Conservation (phyloP, 2,329 filamentous ascomycete genomes). For the Beauveria rudraprayagi region DNA sequence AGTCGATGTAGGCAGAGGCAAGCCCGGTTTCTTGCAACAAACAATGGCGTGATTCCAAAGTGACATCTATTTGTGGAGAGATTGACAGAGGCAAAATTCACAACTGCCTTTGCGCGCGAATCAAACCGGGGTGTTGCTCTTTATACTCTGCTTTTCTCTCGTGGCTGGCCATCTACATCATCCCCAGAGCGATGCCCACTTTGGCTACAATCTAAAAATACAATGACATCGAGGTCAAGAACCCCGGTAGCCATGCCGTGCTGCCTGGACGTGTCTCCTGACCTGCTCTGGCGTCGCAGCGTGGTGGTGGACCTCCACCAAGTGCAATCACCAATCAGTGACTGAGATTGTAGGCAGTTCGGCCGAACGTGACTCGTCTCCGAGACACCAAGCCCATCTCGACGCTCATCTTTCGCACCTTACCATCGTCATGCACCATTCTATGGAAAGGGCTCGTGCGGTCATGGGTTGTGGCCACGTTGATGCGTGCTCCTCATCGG, state of each 20-base stretch:
- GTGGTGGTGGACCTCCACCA: constrained; percentile 15
- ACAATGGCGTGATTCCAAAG: neutral
- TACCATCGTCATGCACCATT: constrained; percentile 16
- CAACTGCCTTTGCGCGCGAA: constrained; percentile 6
- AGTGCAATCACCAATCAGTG: constrained; percentile 13
- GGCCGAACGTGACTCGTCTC: constrained; percentile 29
- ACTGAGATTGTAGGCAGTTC: constrained; percentile 18
- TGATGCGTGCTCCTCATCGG: neutral
- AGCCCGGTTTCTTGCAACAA: neutral
- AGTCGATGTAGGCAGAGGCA: neutral
- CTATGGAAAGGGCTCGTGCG: constrained; percentile 18
- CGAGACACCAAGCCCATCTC: constrained; percentile 28
- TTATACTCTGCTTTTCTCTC: neutral
- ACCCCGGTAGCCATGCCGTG: neutral
- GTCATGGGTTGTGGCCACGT: constrained; percentile 19
- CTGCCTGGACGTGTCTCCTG: constrained; percentile 6
- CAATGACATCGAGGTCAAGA: neutral
- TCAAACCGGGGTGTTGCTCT: constrained; percentile 8
- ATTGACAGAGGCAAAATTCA: neutral
- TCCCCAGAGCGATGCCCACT: neutral
- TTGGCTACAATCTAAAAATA: constrained; percentile 9
- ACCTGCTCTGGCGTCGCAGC: constrained; percentile 9
- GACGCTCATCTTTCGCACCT: constrained; percentile 4
- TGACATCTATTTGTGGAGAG: neutral
- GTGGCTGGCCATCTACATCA: neutral